Conservation (phyloP, 2,329 filamentous ascomycete genomes). For the Tothia fuscella region DNA sequence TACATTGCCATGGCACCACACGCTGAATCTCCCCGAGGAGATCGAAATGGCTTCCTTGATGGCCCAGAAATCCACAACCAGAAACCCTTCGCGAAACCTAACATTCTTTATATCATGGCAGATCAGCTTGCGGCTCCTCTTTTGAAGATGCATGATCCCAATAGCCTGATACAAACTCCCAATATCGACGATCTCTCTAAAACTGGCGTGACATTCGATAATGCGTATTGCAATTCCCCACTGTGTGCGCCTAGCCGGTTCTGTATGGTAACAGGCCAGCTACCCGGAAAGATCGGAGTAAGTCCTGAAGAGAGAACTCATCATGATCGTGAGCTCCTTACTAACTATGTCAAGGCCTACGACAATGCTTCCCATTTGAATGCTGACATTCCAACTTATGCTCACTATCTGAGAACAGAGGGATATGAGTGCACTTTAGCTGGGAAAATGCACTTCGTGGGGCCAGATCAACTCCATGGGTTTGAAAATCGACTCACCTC, state of each 20-base stretch:
- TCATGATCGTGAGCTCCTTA: no score
- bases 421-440: conserved; percentile 86
- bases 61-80: background rate
- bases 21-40: conserved; percentile 6
- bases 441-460: conserved; percentile 96
- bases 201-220: conserved; percentile 79
- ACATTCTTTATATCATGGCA: conserved; percentile 91
- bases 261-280: conserved; percentile 84
- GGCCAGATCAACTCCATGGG: conserved; percentile 78
- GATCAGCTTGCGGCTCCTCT: conserved; percentile 87
- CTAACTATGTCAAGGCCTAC: no score
- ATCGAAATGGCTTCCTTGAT: background rate
- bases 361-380: conserved; percentile 81
- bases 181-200: conserved; percentile 75
- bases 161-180: conserved; percentile 84
- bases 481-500: conserved; percentile 89
- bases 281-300: conserved; percentile 84
- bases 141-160: conserved; percentile 81
- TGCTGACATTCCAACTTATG: conserved; percentile 80
- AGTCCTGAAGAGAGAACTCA: no score
- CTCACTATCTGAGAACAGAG: conserved; percentile 73
- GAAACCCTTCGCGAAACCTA: conserved; percentile 40
- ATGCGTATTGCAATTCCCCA: conserved; percentile 86
- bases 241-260: conserved; percentile 87
- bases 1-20: conserved; percentile 8